These are phyloP conservation scores for Exophiala sideris DNA, from an alignment of 2,329 filamentous ascomycete species.

Conservation along the genomic window DNA sequence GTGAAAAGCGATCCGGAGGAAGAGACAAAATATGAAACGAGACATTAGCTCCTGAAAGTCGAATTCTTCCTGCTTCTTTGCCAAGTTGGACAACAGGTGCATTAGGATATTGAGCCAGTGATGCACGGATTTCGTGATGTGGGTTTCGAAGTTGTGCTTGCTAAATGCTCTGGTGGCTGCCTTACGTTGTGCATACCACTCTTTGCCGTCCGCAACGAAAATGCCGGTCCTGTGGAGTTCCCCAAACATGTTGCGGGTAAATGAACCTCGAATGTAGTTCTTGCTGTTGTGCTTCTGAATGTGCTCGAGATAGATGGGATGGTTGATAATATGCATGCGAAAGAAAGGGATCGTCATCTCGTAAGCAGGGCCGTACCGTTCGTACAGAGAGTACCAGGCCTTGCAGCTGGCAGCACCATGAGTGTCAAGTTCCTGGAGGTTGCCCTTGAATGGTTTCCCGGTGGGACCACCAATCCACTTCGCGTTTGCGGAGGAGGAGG, in stretches of 20 bases:
- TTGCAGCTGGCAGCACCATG: constrained; percentile 17
- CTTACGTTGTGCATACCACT: constrained; percentile 17
- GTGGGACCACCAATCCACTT: constrained; percentile 16
- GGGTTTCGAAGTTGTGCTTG: constrained; percentile 19
- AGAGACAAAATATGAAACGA: constrained; percentile 18
- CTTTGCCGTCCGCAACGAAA: constrained; percentile 15
- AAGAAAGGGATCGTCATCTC: constrained; percentile 20
- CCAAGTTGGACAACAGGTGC: constrained; percentile 13
- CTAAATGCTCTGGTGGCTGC: constrained; percentile 15
- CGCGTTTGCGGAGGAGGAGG: constrained; percentile 12
- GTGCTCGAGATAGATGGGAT: constrained; percentile 17
- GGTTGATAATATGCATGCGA: constrained; percentile 20
- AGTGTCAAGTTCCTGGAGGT: constrained; percentile 13
- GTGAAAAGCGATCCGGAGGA: constrained; percentile 17
- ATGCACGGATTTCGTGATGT: constrained; percentile 15
- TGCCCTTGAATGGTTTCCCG: constrained; percentile 15
- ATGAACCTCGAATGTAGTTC: constrained; percentile 16
- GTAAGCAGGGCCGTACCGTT: constrained; percentile 14
- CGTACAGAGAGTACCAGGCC: constrained; percentile 18
- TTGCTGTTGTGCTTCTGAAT: constrained; percentile 17
- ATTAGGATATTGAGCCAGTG: constrained; percentile 15
- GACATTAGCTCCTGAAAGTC: constrained; percentile 18
- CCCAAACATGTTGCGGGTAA: constrained; percentile 14
- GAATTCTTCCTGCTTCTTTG: constrained; percentile 11
- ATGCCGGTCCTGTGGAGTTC: constrained; percentile 13